phyloP scores from a whole-genome alignment of 768 basidiomycete genomes.

The Lentinus tigrinus region DNA sequence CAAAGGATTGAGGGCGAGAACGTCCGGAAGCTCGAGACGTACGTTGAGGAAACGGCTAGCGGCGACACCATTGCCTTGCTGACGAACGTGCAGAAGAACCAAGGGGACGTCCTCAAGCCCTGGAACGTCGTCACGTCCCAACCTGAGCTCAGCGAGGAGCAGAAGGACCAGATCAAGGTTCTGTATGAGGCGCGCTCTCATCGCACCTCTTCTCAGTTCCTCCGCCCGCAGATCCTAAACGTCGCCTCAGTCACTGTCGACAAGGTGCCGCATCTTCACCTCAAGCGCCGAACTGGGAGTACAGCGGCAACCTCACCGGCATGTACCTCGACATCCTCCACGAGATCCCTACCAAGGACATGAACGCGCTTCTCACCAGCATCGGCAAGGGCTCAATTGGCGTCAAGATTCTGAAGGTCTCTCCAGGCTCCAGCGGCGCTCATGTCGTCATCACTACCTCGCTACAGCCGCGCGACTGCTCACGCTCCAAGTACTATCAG shows the following conservation, averaged over 20 bases:
- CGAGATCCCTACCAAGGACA: slow-evolving; percentile 99
- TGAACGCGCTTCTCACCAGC: slow-evolving; percentile 96
- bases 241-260: slow-evolving; percentile 76
- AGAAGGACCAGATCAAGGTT: slow-evolving; percentile 93
- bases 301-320: slow-evolving; percentile 93
- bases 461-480: slow-evolving; percentile 92
- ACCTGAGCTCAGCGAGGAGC: slow-evolving; percentile 94
- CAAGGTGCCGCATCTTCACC: slow-evolving; percentile 90
- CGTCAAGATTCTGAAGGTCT: slow-evolving; percentile 94
- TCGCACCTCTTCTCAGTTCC: slow-evolving; percentile 94
- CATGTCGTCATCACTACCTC: slow-evolving; percentile 95
- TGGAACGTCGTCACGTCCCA: slow-evolving; percentile 98
- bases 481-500: slow-evolving; percentile 99
- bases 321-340: slow-evolving; percentile 96
- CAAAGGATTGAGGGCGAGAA: slow-evolving; percentile 91
- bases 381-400: slow-evolving; percentile 98
- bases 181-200: slow-evolving; percentile 88
- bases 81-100: slow-evolving; percentile 96
- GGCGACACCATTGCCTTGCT: slow-evolving; percentile 82
- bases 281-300: slow-evolving; percentile 96
- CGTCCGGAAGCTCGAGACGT: slow-evolving; percentile 96
- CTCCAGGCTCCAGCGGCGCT: slow-evolving; percentile 93
- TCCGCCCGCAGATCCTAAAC: slow-evolving; percentile 83
- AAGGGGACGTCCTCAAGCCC: slow-evolving; percentile 92
- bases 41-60: slow-evolving; percentile 97